Conservation (phyloP, 1,139 yeast genomes). For the Kluyveromyces marxianus region DNA sequence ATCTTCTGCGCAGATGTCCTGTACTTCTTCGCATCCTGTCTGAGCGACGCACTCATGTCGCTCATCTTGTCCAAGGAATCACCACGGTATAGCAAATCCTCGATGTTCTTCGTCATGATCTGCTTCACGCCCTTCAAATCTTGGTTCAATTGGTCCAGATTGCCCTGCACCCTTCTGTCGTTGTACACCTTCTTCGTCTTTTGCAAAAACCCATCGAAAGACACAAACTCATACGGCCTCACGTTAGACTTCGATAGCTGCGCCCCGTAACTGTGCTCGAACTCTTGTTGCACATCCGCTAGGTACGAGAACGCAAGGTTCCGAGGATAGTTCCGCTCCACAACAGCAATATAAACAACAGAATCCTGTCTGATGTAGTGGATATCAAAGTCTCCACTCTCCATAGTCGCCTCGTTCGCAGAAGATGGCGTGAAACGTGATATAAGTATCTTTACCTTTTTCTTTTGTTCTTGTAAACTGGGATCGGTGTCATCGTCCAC, state of each 20-base stretch:
- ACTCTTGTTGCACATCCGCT: slow-evolving; percentile 75
- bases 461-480: slow-evolving; percentile 65
- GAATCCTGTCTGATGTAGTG: slow-evolving; percentile 62
- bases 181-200: slow-evolving; percentile 85
- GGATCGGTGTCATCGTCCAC: slow-evolving; percentile 69
- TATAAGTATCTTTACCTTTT: slow-evolving; percentile 72
- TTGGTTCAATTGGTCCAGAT: slow-evolving; percentile 74
- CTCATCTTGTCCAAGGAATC: slow-evolving; percentile 90
- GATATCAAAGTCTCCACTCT: slow-evolving; percentile 65
- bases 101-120: slow-evolving; percentile 94
- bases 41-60: slow-evolving; percentile 73
- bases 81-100: slow-evolving; percentile 88
- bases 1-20: slow-evolving; percentile 85
- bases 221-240: slow-evolving; percentile 84
- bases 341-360: slow-evolving; percentile 69
- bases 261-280: slow-evolving; percentile 66
- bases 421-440: slow-evolving; percentile 72
- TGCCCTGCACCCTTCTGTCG: slow-evolving; percentile 85
- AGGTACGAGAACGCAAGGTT: slow-evolving; percentile 85
- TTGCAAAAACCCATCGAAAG: slow-evolving; percentile 74
- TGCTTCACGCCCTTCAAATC: slow-evolving; percentile 91
- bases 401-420: slow-evolving; percentile 81
- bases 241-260: slow-evolving; percentile 58
- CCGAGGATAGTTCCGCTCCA: slow-evolving; percentile 74
- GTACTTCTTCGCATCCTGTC: slow-evolving; percentile 81